Conservation (phyloP, 768 basidiomycete species). For the Inosperma sp. region DNA sequence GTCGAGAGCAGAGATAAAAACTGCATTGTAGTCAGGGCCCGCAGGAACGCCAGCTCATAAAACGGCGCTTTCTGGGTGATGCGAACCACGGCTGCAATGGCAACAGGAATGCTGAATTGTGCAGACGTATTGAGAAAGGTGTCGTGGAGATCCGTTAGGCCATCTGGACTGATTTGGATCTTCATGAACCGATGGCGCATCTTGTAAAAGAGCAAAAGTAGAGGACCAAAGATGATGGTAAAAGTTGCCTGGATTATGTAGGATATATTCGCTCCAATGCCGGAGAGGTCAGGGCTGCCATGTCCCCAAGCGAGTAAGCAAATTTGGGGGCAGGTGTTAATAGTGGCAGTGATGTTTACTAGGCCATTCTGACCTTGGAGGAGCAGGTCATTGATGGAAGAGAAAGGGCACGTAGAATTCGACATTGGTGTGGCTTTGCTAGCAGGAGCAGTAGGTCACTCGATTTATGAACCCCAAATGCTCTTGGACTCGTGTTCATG, state of each 20-base stretch:
- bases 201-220: slow-evolving; percentile 13
- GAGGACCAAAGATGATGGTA: slow-evolving; percentile 13
- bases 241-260: slow-evolving; percentile 16
- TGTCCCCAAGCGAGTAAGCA: slow-evolving; percentile 18
- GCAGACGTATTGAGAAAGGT: slow-evolving; percentile 15
- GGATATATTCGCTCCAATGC: slow-evolving; percentile 17
- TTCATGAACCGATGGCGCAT: slow-evolving; percentile 1
- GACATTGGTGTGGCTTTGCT: no score
- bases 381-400: slow-evolving; percentile 9
- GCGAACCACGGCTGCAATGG: slow-evolving; percentile 17
- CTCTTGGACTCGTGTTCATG: no score
- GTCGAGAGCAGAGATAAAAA: slow-evolving; percentile 14
- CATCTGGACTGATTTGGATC: slow-evolving; percentile 3
- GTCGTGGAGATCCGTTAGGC: slow-evolving; percentile 9
- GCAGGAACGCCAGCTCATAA: slow-evolving; percentile 18
- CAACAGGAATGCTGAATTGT: slow-evolving; percentile 17
- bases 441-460: no score
- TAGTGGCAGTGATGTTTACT: slow-evolving; percentile 12
- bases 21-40: slow-evolving; percentile 16
- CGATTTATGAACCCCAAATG: no score
- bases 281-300: slow-evolving; percentile 19
- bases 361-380: not conserved
- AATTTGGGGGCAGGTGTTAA: slow-evolving; percentile 10
- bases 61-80: slow-evolving; percentile 16
- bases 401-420: slow-evolving; percentile 5